Conservation (phyloP, 345 rosid species). For the Eucalyptus viminalis region DNA sequence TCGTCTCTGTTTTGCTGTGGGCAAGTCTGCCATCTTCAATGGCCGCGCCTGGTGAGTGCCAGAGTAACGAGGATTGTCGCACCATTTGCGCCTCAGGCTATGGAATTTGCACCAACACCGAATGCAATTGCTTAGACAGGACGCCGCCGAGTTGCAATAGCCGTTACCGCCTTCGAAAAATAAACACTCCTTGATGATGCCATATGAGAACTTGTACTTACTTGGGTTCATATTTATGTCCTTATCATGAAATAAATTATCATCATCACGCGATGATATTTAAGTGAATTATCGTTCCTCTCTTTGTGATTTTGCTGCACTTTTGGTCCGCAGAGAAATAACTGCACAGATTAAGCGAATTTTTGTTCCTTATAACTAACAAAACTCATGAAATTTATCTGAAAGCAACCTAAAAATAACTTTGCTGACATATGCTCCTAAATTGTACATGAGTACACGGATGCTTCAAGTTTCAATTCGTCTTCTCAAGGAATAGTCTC, state of each 20-base stretch:
- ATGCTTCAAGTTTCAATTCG: no score
- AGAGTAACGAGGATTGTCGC: neutral
- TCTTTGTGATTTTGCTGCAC: neutral
- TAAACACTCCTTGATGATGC: no score
- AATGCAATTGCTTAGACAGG: neutral
- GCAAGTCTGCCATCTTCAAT: neutral
- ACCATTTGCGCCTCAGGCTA: neutral
- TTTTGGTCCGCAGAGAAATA: no score
- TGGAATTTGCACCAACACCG: neutral
- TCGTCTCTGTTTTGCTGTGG: neutral
- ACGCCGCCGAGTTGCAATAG: no score
- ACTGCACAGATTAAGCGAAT: no score
- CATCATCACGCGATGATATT: neutral
- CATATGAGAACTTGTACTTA: no score
- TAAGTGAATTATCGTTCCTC: neutral
- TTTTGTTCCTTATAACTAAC: no score
- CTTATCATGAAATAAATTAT: neutral
- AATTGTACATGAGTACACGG: no score
- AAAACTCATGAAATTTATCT: neutral
- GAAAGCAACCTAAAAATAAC: no score
- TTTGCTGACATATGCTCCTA: no score
- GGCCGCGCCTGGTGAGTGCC: neutral
- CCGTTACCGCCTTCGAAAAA: no score
- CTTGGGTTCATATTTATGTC: neutral
- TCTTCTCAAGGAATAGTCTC: no score